Conservation (phyloP, 176 grass and related monocot species). For the Dactylis glomerata region DNA sequence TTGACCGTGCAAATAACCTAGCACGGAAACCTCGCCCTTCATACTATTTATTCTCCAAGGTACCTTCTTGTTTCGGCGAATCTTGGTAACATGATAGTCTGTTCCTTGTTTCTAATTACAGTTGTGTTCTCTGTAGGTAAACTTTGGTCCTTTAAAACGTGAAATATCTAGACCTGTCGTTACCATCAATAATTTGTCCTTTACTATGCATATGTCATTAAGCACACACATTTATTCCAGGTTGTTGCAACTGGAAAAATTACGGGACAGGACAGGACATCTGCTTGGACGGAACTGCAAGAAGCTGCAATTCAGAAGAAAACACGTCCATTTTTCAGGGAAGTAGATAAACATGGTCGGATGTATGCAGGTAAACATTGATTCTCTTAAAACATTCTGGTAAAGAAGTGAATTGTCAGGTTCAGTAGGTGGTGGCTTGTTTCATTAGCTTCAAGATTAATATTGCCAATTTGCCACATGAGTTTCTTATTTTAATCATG, state of each 20-base stretch:
- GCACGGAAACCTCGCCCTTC: slow-evolving; percentile 82
- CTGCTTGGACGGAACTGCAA: slow-evolving; percentile 74
- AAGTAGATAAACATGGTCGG: slow-evolving; percentile 56
- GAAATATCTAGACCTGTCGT: background rate
- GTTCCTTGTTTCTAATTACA: background rate
- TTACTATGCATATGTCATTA: slow-evolving; percentile 8
- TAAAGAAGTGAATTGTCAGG: background rate
- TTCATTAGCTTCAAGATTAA: slow-evolving; percentile 12
- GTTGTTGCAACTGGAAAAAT: slow-evolving; percentile 78
- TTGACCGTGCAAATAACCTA: slow-evolving; percentile 80
- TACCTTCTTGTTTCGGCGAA: slow-evolving; percentile 29
- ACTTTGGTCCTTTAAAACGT: slow-evolving; percentile 10
- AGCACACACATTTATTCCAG: slow-evolving; percentile 39
- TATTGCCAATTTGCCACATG: background rate
- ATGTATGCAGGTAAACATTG: slow-evolving; percentile 92
- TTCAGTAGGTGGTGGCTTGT: background rate
- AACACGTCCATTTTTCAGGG: slow-evolving; percentile 81
- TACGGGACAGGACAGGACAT: slow-evolving; percentile 60
- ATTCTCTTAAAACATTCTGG: slow-evolving; percentile 24
- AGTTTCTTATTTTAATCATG: background rate
- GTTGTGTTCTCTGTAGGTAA: background rate
- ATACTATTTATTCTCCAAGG: slow-evolving; percentile 87
- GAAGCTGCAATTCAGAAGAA: slow-evolving; percentile 66
- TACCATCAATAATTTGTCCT: background rate
- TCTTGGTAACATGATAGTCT: background rate